A percentile compares a stretch with the other conserved stretches of the same genome.
phyloP scores from a whole-genome alignment of 192 early-diverging fungal genomes.

The Pilaira anomala region DNA sequence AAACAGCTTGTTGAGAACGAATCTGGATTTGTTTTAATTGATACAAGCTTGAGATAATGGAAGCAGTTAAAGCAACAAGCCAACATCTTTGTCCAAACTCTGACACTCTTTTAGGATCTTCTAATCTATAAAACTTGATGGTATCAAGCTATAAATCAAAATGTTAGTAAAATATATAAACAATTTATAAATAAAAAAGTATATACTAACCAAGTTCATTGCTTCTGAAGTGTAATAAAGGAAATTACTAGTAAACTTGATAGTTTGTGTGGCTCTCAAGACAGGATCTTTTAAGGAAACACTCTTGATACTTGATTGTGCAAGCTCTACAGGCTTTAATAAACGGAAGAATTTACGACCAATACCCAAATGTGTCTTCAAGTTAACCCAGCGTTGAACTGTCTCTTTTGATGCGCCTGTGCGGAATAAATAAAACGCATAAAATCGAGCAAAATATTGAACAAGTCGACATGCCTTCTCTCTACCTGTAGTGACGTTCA shows the following conservation, averaged over 20 bases:
- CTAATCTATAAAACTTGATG: conserved; percentile 22
- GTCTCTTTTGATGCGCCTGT: conserved; percentile 53
- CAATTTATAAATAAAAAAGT: neutral
- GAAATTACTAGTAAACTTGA: neutral
- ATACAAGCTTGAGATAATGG: conserved; percentile 62
- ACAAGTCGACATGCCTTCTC: conserved; percentile 76
- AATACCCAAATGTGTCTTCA: conserved; percentile 55
- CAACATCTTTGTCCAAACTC: conserved; percentile 61
- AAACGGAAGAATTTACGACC: conserved; percentile 72
- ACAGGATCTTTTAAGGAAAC: conserved; percentile 44
- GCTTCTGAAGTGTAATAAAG: conserved; percentile 40
- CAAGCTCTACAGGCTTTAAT: conserved; percentile 68
- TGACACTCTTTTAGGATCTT: conserved; percentile 58
- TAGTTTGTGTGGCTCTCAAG: too few relatives aligned
- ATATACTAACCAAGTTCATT: conserved; percentile 56
- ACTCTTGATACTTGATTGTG: conserved; percentile 54
- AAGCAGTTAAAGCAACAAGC: conserved; percentile 62
- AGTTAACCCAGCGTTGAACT: conserved; percentile 54
- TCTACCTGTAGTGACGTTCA: conserved; percentile 64
- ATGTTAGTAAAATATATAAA: neutral
- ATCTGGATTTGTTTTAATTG: conserved; percentile 55
- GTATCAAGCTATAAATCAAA: conserved; percentile 23
- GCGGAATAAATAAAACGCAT: conserved; percentile 60
- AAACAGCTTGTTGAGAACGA: conserved; percentile 25
- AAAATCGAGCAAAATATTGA: conserved; percentile 84